Percentiles rank a stretch among this genome's conserved stretches.
These are phyloP conservation scores for Avena insularis DNA, from an alignment of 176 grass and related monocot genomes.

Conservation along the genomic window DNA sequence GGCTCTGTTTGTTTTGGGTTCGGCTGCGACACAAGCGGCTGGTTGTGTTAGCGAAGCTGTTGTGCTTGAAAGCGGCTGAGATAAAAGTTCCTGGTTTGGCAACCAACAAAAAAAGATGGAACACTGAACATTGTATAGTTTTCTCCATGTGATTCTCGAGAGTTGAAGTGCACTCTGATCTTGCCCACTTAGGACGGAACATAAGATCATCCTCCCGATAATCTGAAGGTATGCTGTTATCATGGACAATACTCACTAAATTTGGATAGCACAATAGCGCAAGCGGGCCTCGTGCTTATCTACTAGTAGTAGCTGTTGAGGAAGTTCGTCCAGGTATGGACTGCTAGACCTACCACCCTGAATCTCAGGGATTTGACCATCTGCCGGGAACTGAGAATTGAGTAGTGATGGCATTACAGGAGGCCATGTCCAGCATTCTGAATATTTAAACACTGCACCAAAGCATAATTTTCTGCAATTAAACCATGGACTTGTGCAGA, in stretches of 20 bases:
- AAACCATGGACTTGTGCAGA: constrained; percentile 75
- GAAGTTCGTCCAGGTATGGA: constrained; percentile 43
- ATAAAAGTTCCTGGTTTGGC: background rate
- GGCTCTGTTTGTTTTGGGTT: background rate
- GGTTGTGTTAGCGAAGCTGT: background rate
- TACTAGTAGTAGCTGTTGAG: constrained; percentile 41
- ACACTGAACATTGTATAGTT: constrained; percentile 37
- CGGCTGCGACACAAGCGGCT: background rate
- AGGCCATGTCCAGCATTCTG: background rate
- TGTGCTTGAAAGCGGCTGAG: background rate
- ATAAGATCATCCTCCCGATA: constrained; percentile 57
- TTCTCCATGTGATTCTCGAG: constrained; percentile 54
- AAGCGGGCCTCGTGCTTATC: constrained; percentile 56
- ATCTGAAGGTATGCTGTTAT: constrained; percentile 49
- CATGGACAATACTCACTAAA: constrained; percentile 46
- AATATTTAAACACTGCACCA: constrained; percentile 34
- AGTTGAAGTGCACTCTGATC: constrained; percentile 43
- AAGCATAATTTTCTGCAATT: constrained; percentile 60
- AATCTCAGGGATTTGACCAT: constrained; percentile 49
- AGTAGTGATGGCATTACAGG: constrained; percentile 51
- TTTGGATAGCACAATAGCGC: constrained; percentile 48
- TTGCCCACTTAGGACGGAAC: constrained; percentile 42
- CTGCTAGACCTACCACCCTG: constrained; percentile 44
- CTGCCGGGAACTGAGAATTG: constrained; percentile 34
- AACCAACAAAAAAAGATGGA: background rate